Evolutionary conservation across 164 flowering plant genomes (phyloP).

Genomic region (Dillenia suffruticosa): DNA sequence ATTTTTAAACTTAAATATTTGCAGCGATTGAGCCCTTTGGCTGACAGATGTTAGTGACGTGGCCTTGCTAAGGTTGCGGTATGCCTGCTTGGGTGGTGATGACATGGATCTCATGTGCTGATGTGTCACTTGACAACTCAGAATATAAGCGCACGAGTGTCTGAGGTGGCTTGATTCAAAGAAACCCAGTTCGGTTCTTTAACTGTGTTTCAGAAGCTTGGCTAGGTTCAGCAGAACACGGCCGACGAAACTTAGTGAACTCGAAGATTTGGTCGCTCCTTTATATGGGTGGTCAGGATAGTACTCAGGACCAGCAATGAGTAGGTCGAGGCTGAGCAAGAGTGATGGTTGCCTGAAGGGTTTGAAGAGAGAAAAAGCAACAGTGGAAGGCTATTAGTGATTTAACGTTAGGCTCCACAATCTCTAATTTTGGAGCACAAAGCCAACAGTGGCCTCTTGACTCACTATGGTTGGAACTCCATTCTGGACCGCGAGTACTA

Average conservation of each 20-base stretch:
- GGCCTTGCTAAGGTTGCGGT: too few relatives aligned
- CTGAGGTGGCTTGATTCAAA: constrained; percentile 22
- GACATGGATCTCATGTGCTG: too few relatives aligned
- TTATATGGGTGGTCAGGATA: constrained; percentile 7
- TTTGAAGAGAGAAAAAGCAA: constrained; percentile 13
- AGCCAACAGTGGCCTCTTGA: constrained; percentile 26
- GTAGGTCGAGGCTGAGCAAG: background rate
- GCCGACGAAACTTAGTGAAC: constrained; percentile 8
- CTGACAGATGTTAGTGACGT: too few relatives aligned
- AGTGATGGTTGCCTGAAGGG: constrained; percentile 10
- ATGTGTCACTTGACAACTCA: too few relatives aligned
- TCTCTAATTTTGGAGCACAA: constrained; percentile 17
- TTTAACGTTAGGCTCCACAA: constrained; percentile 29
- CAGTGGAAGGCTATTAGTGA: constrained; percentile 14
- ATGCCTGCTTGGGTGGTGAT: too few relatives aligned
- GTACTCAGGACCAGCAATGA: too few relatives aligned
- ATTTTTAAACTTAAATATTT: too few relatives aligned
- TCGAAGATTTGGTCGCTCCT: constrained; percentile 7
- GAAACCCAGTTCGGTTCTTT: constrained; percentile 20
- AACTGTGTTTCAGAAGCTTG: constrained; percentile 15
- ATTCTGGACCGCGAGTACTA: constrained; percentile 15
- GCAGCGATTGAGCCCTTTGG: too few relatives aligned
- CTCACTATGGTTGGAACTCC: constrained; percentile 32
- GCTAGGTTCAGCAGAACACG: constrained; percentile 1
- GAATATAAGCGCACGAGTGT: background rate